These are phyloP conservation scores for Letharia lupina DNA, from an alignment of 495 filamentous ascomycete species.

Conservation along the genomic window DNA sequence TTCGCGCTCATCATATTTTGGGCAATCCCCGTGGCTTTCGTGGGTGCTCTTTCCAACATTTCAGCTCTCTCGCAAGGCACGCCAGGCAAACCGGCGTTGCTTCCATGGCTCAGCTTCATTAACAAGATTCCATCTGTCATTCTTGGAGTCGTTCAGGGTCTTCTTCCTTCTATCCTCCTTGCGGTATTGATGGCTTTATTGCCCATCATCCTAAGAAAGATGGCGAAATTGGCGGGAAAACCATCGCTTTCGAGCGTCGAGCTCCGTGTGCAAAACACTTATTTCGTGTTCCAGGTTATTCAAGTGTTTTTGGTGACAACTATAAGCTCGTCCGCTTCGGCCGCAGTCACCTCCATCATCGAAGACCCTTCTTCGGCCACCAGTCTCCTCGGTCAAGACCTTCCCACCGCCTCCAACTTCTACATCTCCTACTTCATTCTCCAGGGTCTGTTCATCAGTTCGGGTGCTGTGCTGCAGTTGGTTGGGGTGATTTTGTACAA, in stretches of 20 bases:
- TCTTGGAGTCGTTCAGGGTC: conserved; percentile 73
- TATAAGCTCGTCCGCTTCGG: conserved; percentile 56
- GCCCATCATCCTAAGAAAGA: conserved; percentile 72
- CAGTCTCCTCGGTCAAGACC: conserved; percentile 58
- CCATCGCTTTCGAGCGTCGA: conserved; percentile 73
- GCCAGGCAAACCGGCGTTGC: background rate
- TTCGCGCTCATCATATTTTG: conserved; percentile 83
- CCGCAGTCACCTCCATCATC: conserved; percentile 51
- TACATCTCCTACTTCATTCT: conserved; percentile 94
- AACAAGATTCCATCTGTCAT: conserved; percentile 59
- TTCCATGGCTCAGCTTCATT: conserved; percentile 64
- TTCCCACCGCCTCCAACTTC: conserved; percentile 83
- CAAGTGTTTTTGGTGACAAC: conserved; percentile 92
- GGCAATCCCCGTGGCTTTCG: conserved; percentile 85
- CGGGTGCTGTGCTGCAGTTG: conserved; percentile 67
- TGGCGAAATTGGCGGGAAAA: conserved; percentile 71
- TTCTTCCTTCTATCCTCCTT: conserved; percentile 72
- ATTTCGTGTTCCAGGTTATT: conserved; percentile 91
- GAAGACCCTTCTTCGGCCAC: conserved; percentile 52
- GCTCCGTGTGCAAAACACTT: conserved; percentile 80
- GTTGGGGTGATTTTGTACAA: conserved; percentile 69
- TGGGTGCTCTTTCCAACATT: conserved; percentile 84
- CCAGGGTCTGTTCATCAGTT: conserved; percentile 78
- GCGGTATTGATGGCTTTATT: conserved; percentile 84
- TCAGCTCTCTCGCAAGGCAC: conserved; percentile 40